Evolutionary conservation across 805 yeast species (phyloP), one percentile per base, ranked within the genome.

Genomic region (Martiniozyma abietophila): DNA sequence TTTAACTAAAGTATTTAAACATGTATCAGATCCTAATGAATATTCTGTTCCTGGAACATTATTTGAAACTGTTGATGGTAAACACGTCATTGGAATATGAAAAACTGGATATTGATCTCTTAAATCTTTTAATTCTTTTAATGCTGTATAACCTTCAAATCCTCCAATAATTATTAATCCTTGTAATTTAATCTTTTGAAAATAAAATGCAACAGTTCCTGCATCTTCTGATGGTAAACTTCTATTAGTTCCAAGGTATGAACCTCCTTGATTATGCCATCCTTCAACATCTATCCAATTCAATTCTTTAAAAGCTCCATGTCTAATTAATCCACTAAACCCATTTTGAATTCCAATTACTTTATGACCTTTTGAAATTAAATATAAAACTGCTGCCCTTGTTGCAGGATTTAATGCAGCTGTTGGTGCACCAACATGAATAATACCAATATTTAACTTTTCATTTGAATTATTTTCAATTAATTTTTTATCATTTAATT

Each of bases 11-110:
- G 92, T 66, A 61, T 92, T 92, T 66, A 92, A 65, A 66, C 98
- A 94, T 8, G 99, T 92, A 57, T 92, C 98, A 9, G 86, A 70
- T 39, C 99, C 99, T 39, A 92, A 62, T 0, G 96, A 86, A 59
- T 86, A 86, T 60, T 92, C 96, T 2, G 97, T 80, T 40, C 98
- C 99, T n/a, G 99, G 98, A 32, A 92, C 97, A 49, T 92, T 92
- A 64, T 92, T 92, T 12, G 96, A 86, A 44, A 92, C 84, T 2
- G 98, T 92, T 3, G 97, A 89, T 8, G 98, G 98, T 45, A 92
- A 69, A 48, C 84, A 74, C 27, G 83, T 81, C 83, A 89, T 79
- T 43, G 98, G 98, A 45, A 92, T 86, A 59, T 89, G 76, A 64
- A 92, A 83, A 19, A 89, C 76, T 28, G 98, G 97, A 62, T 85